A percentile compares a stretch with the other conserved stretches of the same genome.
These are phyloP conservation scores for Podospora appendiculata DNA, from an alignment of 495 filamentous ascomycete species.

Conservation along the genomic window DNA sequence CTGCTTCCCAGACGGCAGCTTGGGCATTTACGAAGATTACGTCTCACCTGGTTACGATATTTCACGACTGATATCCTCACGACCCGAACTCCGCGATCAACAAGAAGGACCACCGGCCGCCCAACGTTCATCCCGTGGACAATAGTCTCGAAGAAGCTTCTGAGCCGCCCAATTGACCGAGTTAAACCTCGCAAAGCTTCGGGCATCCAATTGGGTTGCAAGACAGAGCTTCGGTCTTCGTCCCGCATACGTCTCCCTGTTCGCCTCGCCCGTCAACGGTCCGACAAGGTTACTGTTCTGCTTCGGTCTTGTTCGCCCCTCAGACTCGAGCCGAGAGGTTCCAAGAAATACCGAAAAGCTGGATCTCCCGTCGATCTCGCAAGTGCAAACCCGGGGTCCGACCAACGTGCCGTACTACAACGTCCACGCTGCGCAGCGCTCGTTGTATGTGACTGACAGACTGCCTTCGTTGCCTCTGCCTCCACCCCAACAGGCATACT, in stretches of 20 bases:
- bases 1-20: no score
- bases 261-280: neutral
- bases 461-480: slow-evolving; percentile 69
- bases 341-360: slow-evolving; percentile 78
- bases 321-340: slow-evolving; percentile 4
- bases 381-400: slow-evolving; percentile 83
- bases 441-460: slow-evolving; percentile 64
- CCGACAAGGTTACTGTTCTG: slow-evolving; percentile 1
- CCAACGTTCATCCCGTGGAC: no score
- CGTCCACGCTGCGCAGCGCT: slow-evolving; percentile 60
- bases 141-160: neutral
- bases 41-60: no score
- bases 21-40: no score
- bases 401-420: slow-evolving; percentile 72
- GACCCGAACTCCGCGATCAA: no score
- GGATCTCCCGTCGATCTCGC: slow-evolving; percentile 92
- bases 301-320: slow-evolving; percentile 1
- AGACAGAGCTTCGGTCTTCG: neutral
- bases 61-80: no score
- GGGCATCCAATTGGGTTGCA: neutral
- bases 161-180: slow-evolving; percentile 1
- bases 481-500: slow-evolving; percentile 51
- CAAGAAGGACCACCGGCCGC: no score
- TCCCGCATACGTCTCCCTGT: neutral
- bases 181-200: neutral